A percentile compares a stretch with the other conserved stretches of the same genome.
Evolutionary conservation across 2,329 filamentous ascomycete genomes (phyloP).

Genomic region (Penicillium sclerotigenum): DNA sequence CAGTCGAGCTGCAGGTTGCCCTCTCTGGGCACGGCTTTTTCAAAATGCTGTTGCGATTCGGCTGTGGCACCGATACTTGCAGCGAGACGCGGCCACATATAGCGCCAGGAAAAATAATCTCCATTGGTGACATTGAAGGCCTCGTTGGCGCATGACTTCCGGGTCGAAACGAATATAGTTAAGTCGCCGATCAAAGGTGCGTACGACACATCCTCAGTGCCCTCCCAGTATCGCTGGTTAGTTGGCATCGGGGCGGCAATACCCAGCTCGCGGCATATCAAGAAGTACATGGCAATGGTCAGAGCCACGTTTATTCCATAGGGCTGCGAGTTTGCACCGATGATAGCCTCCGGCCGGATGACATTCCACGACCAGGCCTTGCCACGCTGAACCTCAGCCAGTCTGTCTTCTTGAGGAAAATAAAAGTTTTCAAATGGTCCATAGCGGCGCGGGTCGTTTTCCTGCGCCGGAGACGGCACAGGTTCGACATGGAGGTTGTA

Average conservation of each 20-base stretch:
- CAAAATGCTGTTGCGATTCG: neutral
- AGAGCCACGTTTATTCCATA: conserved; percentile 25
- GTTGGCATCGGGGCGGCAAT: conserved; percentile 16
- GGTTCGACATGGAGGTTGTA: conserved; percentile 22
- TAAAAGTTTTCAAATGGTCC: conserved; percentile 25
- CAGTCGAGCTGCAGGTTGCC: neutral
- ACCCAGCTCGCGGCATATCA: conserved; percentile 16
- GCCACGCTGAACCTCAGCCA: conserved; percentile 16
- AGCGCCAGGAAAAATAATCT: conserved; percentile 23
- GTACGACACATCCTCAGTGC: conserved; percentile 12
- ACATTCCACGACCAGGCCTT: conserved; percentile 21
- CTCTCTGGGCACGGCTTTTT: neutral
- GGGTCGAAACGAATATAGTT: conserved; percentile 24
- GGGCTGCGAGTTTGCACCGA: conserved; percentile 20
- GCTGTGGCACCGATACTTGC: conserved; percentile 19
- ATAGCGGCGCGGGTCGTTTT: conserved; percentile 19
- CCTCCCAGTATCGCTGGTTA: conserved; percentile 15
- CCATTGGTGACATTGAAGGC: conserved; percentile 27
- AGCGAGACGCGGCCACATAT: conserved; percentile 25
- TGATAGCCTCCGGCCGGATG: conserved; percentile 17
- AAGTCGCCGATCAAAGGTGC: conserved; percentile 22
- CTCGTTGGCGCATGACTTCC: conserved; percentile 17
- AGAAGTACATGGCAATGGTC: conserved; percentile 20
- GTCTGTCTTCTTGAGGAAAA: conserved; percentile 23
- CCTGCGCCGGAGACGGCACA: conserved; percentile 19